A percentile compares a stretch with the other conserved stretches of the same genome.
Evolutionary conservation across 352 stramenopile species (phyloP).

Genomic region (Pythium sukuiense): DNA sequence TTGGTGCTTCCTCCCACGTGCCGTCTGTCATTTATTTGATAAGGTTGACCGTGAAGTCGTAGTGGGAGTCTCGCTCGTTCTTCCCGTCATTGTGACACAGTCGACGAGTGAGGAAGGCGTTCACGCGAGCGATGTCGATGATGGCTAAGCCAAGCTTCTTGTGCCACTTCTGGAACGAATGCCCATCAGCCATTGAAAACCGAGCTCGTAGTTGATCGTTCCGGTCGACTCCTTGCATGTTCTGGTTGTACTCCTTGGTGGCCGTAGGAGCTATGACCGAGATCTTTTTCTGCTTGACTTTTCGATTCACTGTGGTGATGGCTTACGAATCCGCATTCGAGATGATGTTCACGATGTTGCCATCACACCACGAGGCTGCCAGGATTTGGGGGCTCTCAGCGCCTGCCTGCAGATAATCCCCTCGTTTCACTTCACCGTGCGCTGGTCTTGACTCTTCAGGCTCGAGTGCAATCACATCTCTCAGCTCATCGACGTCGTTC

Average conservation of each 20-base stretch:
- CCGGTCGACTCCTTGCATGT: constrained; percentile 37
- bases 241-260: constrained; percentile 32
- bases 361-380: constrained; percentile 32
- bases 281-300: constrained; percentile 10
- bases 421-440: constrained; percentile 6
- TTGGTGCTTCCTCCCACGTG: constrained; percentile 23
- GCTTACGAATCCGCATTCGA: constrained; percentile 27
- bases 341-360: constrained; percentile 27
- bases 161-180: constrained; percentile 36
- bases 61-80: constrained; percentile 24
- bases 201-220: constrained; percentile 32
- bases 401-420: constrained; percentile 14
- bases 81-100: neutral
- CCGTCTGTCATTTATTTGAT: constrained; percentile 21
- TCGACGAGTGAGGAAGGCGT: constrained; percentile 27
- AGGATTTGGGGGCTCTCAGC: constrained; percentile 26
- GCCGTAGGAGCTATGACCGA: constrained; percentile 4
- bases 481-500: too few relatives aligned
- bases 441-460: too few relatives aligned
- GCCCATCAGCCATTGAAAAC: constrained; percentile 28
- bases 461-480: too few relatives aligned
- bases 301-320: constrained; percentile 5
- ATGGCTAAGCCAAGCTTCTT: constrained; percentile 32
- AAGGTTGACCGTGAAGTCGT: constrained; percentile 21
- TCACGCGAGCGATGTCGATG: constrained; percentile 32